phyloP scores from a whole-genome alignment of 1,284 basidiomycete species.

The Apiotrichum porosum region DNA sequence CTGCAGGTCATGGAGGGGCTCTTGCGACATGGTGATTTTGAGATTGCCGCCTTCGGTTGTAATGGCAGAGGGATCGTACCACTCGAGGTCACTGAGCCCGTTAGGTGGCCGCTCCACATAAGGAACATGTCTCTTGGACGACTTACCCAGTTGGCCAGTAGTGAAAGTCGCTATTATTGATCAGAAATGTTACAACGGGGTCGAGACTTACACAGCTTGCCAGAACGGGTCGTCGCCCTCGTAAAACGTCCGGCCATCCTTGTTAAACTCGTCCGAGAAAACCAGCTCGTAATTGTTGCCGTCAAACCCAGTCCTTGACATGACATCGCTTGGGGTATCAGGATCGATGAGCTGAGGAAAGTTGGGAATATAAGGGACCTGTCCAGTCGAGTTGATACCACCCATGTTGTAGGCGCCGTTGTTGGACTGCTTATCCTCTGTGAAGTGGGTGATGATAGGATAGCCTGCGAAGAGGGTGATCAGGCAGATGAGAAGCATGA shows the following conservation, averaged over 20 bases:
- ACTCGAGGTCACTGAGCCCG: slow-evolving; percentile 63
- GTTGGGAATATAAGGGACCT: slow-evolving; percentile 61
- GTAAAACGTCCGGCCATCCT: slow-evolving; percentile 72
- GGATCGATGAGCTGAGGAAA: slow-evolving; percentile 65
- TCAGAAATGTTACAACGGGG: neutral
- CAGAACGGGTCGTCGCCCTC: slow-evolving; percentile 52
- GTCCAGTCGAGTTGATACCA: slow-evolving; percentile 55
- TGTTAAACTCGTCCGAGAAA: slow-evolving; percentile 54
- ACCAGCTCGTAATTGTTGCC: slow-evolving; percentile 50
- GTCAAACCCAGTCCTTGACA: slow-evolving; percentile 35
- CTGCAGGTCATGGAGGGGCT: slow-evolving; percentile 65
- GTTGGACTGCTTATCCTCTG: slow-evolving; percentile 30
- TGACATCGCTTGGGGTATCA: slow-evolving; percentile 58
- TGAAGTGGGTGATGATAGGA: slow-evolving; percentile 47
- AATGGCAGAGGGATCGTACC: slow-evolving; percentile 76
- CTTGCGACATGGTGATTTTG: slow-evolving; percentile 67
- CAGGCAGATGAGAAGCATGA: slow-evolving; percentile 59
- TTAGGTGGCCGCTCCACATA: no score
- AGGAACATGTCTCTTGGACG: no score
- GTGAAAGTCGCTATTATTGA: slow-evolving; percentile 54
- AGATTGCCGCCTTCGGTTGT: slow-evolving; percentile 74
- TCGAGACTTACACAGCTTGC: slow-evolving; percentile 37
- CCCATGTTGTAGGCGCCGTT: slow-evolving; percentile 55
- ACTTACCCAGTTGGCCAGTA: slow-evolving; percentile 59
- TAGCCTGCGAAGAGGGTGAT: slow-evolving; percentile 62